Base-by-base conservation (phyloP, 208 protist genomes). In the Acanthamoeba healyi region DNA sequence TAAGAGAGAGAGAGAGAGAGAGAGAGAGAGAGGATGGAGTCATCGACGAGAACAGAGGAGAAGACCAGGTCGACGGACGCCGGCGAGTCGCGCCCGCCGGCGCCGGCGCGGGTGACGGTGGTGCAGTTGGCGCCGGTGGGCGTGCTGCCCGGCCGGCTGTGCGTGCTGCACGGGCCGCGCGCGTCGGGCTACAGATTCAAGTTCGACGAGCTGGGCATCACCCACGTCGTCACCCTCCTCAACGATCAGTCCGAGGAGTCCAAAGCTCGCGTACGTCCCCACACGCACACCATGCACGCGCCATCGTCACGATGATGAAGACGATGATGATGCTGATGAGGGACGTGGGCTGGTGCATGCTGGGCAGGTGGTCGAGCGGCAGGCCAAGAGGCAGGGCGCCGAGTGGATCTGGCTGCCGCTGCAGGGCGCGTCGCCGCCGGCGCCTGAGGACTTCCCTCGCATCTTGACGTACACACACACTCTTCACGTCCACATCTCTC, bases 181-280 rank as follows among this genome's bases (percentile, higher is more conserved):
- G 74, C 58, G 74, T 12, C 0, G 1, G 74, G 74, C 9, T 84
- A 84, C 44, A 58, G 42, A 2, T 84, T 84, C 32, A 3, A 42
- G 1, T 9, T 84, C 2, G n/a, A 29, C 19, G 74, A 84, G 38
- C 0, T 84, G 26, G 74, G 74, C 44, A 84, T 84, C 74, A 84
- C 74, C 0, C 74, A 84, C 44, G 74, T 84, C 26, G 74, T 84
- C 44, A 84, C 74, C n/a, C 74, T 84, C 26, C 74, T 84, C 74
- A 84, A 84, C 42, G 74, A 84, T 29, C 38, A 84, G 24, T 9
- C 74, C 6, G 74, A 84, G 74, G 74, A 84, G 67, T n/a, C 10
- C 14, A 84, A 84, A n/a, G 74, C 38, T 1, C 19, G 74, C 24
- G 74, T 58, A 56, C 67, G n/a, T 38, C 19, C 65, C 19, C 36